Evolutionary conservation across 306 rosid species (phyloP).

Genomic region (Urtica urens): DNA sequence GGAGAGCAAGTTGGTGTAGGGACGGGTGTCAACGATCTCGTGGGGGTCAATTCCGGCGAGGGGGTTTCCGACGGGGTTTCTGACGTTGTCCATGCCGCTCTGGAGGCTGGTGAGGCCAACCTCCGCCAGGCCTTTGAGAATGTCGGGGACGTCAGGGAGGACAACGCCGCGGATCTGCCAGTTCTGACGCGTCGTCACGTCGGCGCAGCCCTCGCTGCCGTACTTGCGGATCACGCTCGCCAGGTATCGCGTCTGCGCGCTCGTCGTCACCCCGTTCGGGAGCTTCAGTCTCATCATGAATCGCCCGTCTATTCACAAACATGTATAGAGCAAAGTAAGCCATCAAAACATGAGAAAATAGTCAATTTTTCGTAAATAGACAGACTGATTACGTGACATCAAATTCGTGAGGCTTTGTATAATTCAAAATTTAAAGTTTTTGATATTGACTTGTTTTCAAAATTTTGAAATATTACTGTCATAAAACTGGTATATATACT

Average conservation of each 20-base stretch:
- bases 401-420: too few relatives aligned
- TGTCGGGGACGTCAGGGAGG: slow-evolving; percentile 76
- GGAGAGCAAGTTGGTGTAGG: slow-evolving; percentile 68
- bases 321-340: neutral
- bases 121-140: slow-evolving; percentile 60
- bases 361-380: too few relatives aligned
- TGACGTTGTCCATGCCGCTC: slow-evolving; percentile 98
- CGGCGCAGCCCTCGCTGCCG: slow-evolving; percentile 89
- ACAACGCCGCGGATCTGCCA: slow-evolving; percentile 95
- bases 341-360: too few relatives aligned
- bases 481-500: too few relatives aligned
- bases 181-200: slow-evolving; percentile 88
- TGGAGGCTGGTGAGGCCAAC: slow-evolving; percentile 88
- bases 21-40: slow-evolving; percentile 79
- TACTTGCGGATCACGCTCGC: slow-evolving; percentile 76
- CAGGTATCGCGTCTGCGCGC: slow-evolving; percentile 65
- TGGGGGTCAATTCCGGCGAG: slow-evolving; percentile 79
- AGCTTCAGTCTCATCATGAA: slow-evolving; percentile 97
- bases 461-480: too few relatives aligned
- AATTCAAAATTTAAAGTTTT: too few relatives aligned
- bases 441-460: too few relatives aligned
- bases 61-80: slow-evolving; percentile 97
- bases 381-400: too few relatives aligned
- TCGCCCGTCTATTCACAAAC: slow-evolving; percentile 60
- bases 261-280: slow-evolving; percentile 89